Evolutionary conservation across 495 filamentous ascomycete species (phyloP).

Genomic region (Penicillium lagena): DNA sequence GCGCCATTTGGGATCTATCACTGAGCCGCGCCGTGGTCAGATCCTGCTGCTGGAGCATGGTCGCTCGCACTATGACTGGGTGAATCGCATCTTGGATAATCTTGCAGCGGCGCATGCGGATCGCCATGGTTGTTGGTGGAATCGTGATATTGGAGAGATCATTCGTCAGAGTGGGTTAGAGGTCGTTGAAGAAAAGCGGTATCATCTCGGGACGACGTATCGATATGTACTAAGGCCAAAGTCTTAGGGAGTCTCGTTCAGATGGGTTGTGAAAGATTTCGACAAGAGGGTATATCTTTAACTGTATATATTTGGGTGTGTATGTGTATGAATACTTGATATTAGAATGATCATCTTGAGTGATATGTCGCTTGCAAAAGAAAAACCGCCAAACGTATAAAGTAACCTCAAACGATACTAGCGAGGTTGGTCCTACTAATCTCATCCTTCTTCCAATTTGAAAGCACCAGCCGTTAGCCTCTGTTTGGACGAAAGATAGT

Average conservation of each 20-base stretch:
- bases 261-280: no score
- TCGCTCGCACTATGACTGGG: slow-evolving; percentile 63
- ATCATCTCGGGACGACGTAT: slow-evolving; percentile 76
- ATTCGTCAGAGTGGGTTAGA: slow-evolving; percentile 77
- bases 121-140: slow-evolving; percentile 94
- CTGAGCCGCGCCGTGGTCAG: slow-evolving; percentile 49
- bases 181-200: slow-evolving; percentile 61
- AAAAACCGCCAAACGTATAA: no score
- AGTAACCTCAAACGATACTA: no score
- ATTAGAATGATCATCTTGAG: no score
- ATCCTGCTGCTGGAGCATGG: slow-evolving; percentile 93
- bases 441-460: no score
- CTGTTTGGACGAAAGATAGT: no score
- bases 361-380: no score
- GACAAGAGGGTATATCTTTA: no score
- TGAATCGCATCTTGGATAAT: slow-evolving; percentile 75
- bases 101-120: slow-evolving; percentile 72
- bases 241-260: neutral
- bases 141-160: slow-evolving; percentile 79
- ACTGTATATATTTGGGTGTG: no score
- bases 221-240: slow-evolving; percentile 52
- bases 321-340: no score
- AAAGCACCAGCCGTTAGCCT: no score
- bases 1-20: slow-evolving; percentile 35
- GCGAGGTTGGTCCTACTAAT: no score